Conservation (phyloP, 2,329 filamentous ascomycete species). For the Claviceps sp. region DNA sequence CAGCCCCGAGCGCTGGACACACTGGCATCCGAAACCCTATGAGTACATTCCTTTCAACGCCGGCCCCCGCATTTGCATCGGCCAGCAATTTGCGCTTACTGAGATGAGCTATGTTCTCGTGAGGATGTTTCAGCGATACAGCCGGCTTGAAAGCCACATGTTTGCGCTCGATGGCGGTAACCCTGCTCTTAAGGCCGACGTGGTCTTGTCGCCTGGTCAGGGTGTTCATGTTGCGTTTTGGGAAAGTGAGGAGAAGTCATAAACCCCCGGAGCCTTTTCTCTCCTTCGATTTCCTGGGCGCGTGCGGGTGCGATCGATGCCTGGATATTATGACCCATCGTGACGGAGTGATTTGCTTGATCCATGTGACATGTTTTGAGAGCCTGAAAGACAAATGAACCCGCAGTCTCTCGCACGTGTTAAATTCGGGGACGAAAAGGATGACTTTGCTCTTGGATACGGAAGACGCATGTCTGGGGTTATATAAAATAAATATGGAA, state of each 20-base stretch:
- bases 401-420: not conserved
- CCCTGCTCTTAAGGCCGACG: conserved; percentile 43
- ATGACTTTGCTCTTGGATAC: no score
- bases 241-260: conserved; percentile 23
- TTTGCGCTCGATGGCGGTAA: conserved; percentile 36
- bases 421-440: not conserved
- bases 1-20: conserved; percentile 37
- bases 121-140: conserved; percentile 59
- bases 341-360: no score
- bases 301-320: no score
- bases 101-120: conserved; percentile 56
- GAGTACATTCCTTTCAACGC: conserved; percentile 42
- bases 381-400: not conserved
- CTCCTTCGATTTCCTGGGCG: no score
- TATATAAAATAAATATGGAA: not conserved
- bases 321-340: no score
- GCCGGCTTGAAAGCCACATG: conserved; percentile 47
- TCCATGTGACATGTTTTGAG: no score
- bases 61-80: conserved; percentile 39
- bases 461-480: not conserved
- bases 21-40: conserved; percentile 38
- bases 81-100: conserved; percentile 45
- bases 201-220: conserved; percentile 44
- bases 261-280: not conserved
- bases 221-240: conserved; percentile 46